phyloP scores from a whole-genome alignment of 306 rosid species.

The Dalbergia cultrata region DNA sequence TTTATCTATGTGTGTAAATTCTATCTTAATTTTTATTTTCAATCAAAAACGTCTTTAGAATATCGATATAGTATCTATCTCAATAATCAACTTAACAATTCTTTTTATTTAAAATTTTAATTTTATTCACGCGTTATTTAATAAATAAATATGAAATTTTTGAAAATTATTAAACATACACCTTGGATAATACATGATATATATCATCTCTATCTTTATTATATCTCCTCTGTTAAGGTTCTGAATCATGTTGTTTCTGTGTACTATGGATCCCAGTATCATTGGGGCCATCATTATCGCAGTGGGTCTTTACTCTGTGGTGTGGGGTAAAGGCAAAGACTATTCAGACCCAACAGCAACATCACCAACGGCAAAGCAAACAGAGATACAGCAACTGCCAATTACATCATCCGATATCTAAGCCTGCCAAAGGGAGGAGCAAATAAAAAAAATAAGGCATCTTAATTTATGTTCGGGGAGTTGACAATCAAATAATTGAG shows the following conservation, averaged over 20 bases:
- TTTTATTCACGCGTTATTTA: too few species aligned
- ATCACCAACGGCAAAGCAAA: conserved; percentile 37
- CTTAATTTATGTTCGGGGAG: background rate
- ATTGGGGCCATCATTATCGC: conserved; percentile 75
- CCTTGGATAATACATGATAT: too few species aligned
- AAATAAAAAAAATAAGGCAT: background rate
- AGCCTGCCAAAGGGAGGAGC: background rate
- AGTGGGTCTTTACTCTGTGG: conserved; percentile 75
- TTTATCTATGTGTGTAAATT: too few species aligned
- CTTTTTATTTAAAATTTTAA: too few species aligned
- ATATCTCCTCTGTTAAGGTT: background rate
- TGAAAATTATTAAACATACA: too few species aligned
- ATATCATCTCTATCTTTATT: too few species aligned
- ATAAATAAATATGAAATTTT: too few species aligned
- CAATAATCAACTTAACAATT: too few species aligned
- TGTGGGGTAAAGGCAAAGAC: conserved; percentile 90
- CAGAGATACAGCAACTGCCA: conserved; percentile 43
- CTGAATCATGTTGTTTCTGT: background rate
- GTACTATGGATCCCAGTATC: conserved; percentile 46
- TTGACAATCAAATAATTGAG: conserved; percentile 3
- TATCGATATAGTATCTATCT: too few species aligned
- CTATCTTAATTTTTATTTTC: too few species aligned
- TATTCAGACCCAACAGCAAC: conserved; percentile 15
- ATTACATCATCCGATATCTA: conserved; percentile 37
- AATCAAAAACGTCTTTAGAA: too few species aligned